A percentile compares a stretch with the other conserved stretches of the same genome.
Conservation (phyloP, 441 rosid species). For the Gossypium trilobum region DNA sequence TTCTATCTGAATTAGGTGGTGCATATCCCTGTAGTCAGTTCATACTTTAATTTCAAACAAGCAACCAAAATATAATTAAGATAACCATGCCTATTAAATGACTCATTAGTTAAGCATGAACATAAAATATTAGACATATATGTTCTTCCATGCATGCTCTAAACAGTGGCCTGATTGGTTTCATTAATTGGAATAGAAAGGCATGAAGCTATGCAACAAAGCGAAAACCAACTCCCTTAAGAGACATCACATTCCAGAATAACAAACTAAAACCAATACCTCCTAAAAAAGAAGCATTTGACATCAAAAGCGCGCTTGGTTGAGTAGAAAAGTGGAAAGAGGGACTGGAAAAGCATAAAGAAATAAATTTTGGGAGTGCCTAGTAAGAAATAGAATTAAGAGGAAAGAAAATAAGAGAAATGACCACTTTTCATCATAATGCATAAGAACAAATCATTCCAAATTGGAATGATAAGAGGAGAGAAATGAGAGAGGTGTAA, state of each 20-base stretch:
- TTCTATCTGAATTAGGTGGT: conserved; percentile 99
- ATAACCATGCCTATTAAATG: neutral
- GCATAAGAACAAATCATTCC: too few species aligned
- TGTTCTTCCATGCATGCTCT: neutral
- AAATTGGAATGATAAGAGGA: too few species aligned
- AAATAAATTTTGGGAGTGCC: too few species aligned
- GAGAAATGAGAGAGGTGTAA: too few species aligned
- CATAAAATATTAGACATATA: neutral
- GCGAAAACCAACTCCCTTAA: neutral
- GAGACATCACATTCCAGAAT: neutral
- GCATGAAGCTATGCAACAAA: neutral
- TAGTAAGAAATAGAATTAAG: too few species aligned
- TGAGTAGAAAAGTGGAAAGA: too few species aligned
- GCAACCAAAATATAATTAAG: conserved; percentile 19
- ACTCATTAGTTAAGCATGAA: conserved; percentile 7
- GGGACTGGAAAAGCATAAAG: too few species aligned
- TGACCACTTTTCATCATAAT: too few species aligned
- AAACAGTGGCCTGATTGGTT: neutral
- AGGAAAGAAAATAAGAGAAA: too few species aligned
- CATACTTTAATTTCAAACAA: conserved; percentile 46
- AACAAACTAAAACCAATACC: conserved; percentile 1
- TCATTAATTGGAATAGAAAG: neutral
- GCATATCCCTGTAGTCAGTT: conserved; percentile 99
- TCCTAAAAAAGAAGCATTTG: neutral
- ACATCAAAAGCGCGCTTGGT: too few species aligned